phyloP scores from a whole-genome alignment of 2,329 filamentous ascomycete species.

The Westerdykella sp. region DNA sequence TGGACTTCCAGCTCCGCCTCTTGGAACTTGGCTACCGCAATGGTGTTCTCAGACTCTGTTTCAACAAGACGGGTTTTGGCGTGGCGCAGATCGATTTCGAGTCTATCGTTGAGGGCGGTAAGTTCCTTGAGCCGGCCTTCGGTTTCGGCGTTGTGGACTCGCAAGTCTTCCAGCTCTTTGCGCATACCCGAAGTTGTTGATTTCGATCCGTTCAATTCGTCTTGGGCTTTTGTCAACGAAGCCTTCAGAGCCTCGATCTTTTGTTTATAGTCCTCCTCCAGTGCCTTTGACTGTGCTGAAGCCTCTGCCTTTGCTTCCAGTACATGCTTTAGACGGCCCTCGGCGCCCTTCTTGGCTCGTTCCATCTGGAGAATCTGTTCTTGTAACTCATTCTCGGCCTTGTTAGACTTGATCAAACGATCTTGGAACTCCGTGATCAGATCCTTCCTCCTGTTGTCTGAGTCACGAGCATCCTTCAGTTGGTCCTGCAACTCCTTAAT shows the following conservation, averaged over 20 bases:
- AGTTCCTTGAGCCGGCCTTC: conserved; percentile 14
- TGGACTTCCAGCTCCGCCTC: conserved; percentile 25
- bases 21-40: conserved; percentile 14
- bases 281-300: neutral
- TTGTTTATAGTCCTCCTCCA: conserved; percentile 2
- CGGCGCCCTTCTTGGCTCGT: conserved; percentile 14
- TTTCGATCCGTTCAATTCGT: neutral
- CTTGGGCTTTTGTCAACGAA: neutral
- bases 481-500: conserved; percentile 3
- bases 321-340: neutral
- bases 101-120: conserved; percentile 4
- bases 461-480: conserved; percentile 2
- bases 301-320: neutral
- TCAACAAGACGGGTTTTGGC: conserved; percentile 18
- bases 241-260: conserved; percentile 6
- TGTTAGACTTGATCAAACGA: neutral
- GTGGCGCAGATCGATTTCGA: conserved; percentile 17
- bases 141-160: conserved; percentile 9
- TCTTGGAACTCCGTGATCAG: conserved; percentile 2
- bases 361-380: conserved; percentile 5
- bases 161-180: conserved; percentile 14
- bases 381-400: neutral
- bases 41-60: conserved; percentile 16
- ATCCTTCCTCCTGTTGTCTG: conserved; percentile 4
- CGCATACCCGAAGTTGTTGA: neutral